Evolutionary conservation across 225 moss, liverwort and hornwort genomes (phyloP).

Genomic region (Lunularia cruciata): DNA sequence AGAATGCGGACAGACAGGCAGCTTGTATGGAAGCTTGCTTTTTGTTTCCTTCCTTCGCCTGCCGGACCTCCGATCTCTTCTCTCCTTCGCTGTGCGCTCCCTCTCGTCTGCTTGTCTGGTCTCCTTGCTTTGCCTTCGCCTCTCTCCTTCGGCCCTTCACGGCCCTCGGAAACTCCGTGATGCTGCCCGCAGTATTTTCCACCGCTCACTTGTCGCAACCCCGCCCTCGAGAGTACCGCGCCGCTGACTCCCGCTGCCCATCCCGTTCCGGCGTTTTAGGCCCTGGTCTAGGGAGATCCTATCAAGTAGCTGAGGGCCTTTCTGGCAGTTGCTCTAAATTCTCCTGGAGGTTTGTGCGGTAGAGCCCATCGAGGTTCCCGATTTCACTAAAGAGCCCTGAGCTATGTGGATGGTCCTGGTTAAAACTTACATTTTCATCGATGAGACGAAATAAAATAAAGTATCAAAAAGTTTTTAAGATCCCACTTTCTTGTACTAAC

Average conservation of each 20-base stretch:
- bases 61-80: constrained; percentile 3
- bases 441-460: no score
- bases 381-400: no score
- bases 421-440: no score
- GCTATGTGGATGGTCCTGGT: no score
- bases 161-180: neutral
- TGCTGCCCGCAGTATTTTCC: neutral
- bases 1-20: neutral
- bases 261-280: neutral
- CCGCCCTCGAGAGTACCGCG: neutral
- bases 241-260: neutral
- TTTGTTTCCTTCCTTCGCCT: constrained; percentile 1
- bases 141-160: no score
- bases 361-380: no score
- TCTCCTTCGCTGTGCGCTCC: neutral
- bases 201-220: constrained; percentile 2
- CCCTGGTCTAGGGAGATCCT: no score
- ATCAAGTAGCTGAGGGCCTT: no score
- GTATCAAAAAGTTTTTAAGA: no score
- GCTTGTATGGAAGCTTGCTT: constrained; percentile 9
- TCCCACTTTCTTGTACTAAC: no score
- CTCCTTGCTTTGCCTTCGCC: neutral
- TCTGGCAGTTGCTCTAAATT: no score
- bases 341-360: no score
- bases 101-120: neutral